Conservation (phyloP, 1,284 basidiomycete genomes). For the Lignosus rhinocerotis region DNA sequence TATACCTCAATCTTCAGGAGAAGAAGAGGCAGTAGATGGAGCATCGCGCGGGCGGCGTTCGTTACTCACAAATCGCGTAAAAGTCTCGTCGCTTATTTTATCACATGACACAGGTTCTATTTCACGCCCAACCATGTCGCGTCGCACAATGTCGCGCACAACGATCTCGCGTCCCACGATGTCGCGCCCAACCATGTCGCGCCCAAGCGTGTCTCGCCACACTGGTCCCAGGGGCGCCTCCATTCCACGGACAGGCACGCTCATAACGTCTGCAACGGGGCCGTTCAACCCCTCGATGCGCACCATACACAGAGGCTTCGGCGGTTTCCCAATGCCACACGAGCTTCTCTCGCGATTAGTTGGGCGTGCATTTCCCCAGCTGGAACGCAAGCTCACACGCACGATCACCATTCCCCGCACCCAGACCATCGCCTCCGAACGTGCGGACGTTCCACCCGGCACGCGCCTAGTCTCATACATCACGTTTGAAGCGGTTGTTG, state of each 20-base stretch:
- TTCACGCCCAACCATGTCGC: constrained; percentile 16
- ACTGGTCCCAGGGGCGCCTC: not conserved
- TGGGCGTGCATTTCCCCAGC: constrained; percentile 29
- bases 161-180: constrained; percentile 12
- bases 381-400: constrained; percentile 31
- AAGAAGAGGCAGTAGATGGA: constrained; percentile 3
- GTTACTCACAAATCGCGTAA: not conserved
- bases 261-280: constrained; percentile 13
- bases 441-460: constrained; percentile 34
- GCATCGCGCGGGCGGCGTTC: constrained; percentile 10
- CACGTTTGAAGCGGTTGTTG: constrained; percentile 82
- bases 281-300: constrained; percentile 4
- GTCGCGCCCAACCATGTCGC: constrained; percentile 10
- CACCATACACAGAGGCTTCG: constrained; percentile 57
- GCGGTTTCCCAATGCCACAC: constrained; percentile 90
- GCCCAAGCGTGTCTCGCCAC: not conserved
- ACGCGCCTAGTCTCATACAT: constrained; percentile 78
- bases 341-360: constrained; percentile 42
- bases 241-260: constrained; percentile 20
- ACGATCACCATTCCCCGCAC: constrained; percentile 34
- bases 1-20: constrained; percentile 11
- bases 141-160: constrained; percentile 22
- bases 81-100: not conserved
- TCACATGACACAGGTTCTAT: constrained; percentile 22
- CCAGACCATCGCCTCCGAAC: constrained; percentile 35